phyloP scores from a whole-genome alignment of 257 asterid genomes.

The Solanum habrochaites region DNA sequence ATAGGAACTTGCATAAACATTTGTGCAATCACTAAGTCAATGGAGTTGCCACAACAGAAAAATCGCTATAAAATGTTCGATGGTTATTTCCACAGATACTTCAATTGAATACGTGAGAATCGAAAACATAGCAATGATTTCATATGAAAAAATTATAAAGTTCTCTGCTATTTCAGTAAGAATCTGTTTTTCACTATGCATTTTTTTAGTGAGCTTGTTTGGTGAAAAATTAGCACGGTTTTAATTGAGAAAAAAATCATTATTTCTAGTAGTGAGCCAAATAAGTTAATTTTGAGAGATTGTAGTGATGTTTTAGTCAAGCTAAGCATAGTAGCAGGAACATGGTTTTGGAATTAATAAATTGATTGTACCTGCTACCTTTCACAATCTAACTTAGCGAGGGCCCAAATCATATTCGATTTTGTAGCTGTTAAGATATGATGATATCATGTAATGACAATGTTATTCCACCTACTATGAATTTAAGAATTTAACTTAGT shows the following conservation, averaged over 20 bases:
- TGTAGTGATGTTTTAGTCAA: neutral
- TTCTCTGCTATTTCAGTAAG: too few species aligned
- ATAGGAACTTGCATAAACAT: neutral
- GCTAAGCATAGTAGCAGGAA: neutral
- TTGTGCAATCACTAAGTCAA: neutral
- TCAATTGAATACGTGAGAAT: neutral
- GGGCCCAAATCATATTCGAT: neutral
- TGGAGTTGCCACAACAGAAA: neutral
- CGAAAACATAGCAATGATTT: neutral
- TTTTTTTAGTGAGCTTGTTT: too few species aligned
- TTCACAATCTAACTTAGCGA: neutral
- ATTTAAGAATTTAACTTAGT: neutral
- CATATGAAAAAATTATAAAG: too few species aligned
- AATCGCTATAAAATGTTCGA: neutral
- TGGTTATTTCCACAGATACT: too few species aligned
- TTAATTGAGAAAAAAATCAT: too few species aligned
- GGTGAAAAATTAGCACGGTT: too few species aligned
- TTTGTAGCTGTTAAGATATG: neutral
- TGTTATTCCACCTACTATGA: neutral
- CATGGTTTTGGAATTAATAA: neutral
- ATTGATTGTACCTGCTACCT: neutral
- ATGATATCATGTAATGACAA: neutral
- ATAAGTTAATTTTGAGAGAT: neutral
- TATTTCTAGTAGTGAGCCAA: neutral
- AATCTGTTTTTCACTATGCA: too few species aligned